Base-by-base conservation (phyloP, 2,329 filamentous ascomycete genomes). In the Ploettnerulaceae sp. region DNA sequence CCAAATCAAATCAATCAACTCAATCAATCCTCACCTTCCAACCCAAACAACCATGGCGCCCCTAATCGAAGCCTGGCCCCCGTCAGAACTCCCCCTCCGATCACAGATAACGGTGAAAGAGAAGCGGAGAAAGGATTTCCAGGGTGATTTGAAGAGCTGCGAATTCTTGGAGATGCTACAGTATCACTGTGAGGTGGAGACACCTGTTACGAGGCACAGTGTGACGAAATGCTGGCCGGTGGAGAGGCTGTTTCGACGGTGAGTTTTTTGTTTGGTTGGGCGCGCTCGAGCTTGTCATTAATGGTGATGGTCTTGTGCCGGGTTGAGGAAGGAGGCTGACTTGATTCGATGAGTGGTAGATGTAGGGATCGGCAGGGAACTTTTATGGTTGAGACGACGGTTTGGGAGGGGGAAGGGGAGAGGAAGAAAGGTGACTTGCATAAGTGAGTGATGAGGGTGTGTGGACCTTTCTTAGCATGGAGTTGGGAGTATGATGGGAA, bases 341-440 rank as follows among this genome's bases (percentile, higher is more conserved):
- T 31, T 20, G 31, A 9, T n/a, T n/a, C n/a, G n/a, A 40, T 7
- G 9, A 39, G n/a, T n/a, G 47, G 28, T 61, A 83, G 80, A 56
- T 83, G 80, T 62, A 67, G 69, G 48, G 78, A 82, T 63, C 72
- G 67, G 56, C 75, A 76, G 11, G 76, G 75, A 4, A 67, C 48
- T 6, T 84, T 83, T 56, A 74, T 69, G 61, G 75, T 81, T 33
- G 80, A 84, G 66, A 84, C 80, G 18, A 83, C 80, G 9, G 70
- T 72, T 33, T 83, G 79, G 79, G 79, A 83, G 65, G 55, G 42
- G 20, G 37, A 40, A 26, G 47, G 35, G 21, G 51, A 51, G 41
- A 45, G 38, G 32, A 12, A 11, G 36, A 34, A 20, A 34, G 17
- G 8, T 35, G 15, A 12, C 3, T n/a, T n/a, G n/a, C n/a, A n/a